A percentile compares a stretch with the other conserved stretches of the same genome.
phyloP scores from a whole-genome alignment of 2,329 filamentous ascomycete genomes.

The Nigrospora oryzae region DNA sequence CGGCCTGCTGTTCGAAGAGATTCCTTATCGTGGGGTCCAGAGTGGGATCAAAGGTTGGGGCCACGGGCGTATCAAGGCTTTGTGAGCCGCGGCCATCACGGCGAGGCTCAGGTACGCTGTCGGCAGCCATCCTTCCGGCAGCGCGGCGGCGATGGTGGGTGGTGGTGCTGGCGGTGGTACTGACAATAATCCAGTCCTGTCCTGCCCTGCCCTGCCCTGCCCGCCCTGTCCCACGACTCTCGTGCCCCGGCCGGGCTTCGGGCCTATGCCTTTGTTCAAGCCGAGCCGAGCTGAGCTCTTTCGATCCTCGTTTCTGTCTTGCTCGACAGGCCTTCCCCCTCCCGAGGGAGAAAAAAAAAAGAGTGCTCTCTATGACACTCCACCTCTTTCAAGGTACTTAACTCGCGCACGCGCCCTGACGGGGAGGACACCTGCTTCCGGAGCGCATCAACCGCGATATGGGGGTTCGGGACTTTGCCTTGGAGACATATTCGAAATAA shows the following conservation, averaged over 20 bases:
- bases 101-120: slow-evolving; percentile 18
- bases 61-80: slow-evolving; percentile 15
- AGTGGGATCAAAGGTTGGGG: slow-evolving; percentile 24
- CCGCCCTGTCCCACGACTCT: no score
- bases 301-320: no score
- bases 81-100: slow-evolving; percentile 21
- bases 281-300: not conserved
- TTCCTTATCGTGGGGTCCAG: slow-evolving; percentile 34
- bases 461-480: not conserved
- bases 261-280: not conserved
- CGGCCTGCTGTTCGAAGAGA: slow-evolving; percentile 43
- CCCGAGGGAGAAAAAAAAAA: no score
- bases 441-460: slow-evolving; percentile 20
- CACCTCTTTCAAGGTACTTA: not conserved
- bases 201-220: not conserved
- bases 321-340: no score
- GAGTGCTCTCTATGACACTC: slow-evolving; percentile 11
- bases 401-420: slow-evolving; percentile 7
- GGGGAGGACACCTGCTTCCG: slow-evolving; percentile 6
- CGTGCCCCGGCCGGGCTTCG: no score
- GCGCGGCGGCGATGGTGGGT: not conserved
- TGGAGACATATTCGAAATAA: slow-evolving; percentile 7
- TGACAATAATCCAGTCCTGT: not conserved
- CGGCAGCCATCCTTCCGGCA: slow-evolving; percentile 15
- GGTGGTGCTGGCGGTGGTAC: not conserved